These are phyloP conservation scores for Solanum boliviense DNA, from an alignment of 257 asterid genomes.

Conservation along the genomic window DNA sequence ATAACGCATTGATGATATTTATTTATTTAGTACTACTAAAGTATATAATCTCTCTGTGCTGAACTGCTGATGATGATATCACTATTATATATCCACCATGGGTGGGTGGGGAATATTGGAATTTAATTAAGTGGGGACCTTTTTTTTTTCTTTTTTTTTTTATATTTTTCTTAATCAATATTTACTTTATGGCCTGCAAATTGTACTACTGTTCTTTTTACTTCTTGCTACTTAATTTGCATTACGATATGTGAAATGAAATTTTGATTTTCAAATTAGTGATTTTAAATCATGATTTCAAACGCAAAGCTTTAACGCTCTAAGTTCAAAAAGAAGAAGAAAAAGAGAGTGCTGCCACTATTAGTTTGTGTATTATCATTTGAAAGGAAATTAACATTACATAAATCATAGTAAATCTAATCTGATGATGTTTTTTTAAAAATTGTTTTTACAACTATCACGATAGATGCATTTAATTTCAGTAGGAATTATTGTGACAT, in stretches of 20 bases:
- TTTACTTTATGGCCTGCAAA: not conserved
- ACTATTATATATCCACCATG: not conserved
- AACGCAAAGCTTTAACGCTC: not conserved
- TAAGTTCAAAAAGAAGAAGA: not conserved
- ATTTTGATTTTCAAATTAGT: not conserved
- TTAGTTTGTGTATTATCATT: not conserved
- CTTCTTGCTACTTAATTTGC: not conserved
- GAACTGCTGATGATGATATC: not conserved
- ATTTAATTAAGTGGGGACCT: not conserved
- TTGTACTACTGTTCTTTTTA: not conserved
- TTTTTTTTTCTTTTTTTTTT: too few relatives aligned
- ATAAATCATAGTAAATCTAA: not conserved
- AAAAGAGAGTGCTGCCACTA: not conserved
- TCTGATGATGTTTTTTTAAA: not conserved
- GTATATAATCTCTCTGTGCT: not conserved
- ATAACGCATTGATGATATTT: not conserved
- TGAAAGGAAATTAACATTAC: not conserved
- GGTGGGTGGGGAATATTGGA: not conserved
- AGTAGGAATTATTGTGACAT: not conserved
- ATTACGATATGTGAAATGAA: not conserved
- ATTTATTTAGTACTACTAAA: not conserved
- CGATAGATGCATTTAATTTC: not conserved
- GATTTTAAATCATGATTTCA: too few relatives aligned
- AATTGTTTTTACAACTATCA: not conserved
- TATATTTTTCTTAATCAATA: not conserved